Percentiles rank a stretch among this genome's conserved stretches.
Conservation (phyloP, 1,284 basidiomycete species). For the Ceraceosorus guamensis region DNA sequence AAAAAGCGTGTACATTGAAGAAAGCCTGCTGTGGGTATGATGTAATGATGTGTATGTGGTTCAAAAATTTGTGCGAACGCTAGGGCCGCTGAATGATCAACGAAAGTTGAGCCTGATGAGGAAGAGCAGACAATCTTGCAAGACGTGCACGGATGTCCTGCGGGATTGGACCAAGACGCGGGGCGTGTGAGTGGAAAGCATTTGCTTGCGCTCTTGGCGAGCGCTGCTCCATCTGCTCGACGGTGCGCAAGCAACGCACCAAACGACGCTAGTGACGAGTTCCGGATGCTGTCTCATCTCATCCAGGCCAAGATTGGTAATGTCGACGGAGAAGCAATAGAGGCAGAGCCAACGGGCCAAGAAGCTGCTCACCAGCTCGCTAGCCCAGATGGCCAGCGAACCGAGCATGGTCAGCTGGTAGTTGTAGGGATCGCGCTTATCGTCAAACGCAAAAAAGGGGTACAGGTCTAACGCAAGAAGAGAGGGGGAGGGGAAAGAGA, state of each 20-base stretch:
- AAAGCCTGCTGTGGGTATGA: no score
- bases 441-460: slow-evolving; percentile 56
- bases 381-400: slow-evolving; percentile 54
- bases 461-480: slow-evolving; percentile 50
- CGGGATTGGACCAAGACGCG: no score
- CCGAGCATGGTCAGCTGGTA: slow-evolving; percentile 56
- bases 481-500: neutral
- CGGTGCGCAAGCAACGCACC: no score
- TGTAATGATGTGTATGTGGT: no score
- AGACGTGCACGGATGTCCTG: neutral
- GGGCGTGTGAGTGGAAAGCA: no score
- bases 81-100: no score
- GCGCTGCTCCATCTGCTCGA: no score
- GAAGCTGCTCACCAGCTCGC: slow-evolving; percentile 53
- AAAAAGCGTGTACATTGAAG: no score
- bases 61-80: no score
- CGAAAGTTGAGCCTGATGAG: neutral
- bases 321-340: slow-evolving; percentile 51
- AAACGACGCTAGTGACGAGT: slow-evolving; percentile 49
- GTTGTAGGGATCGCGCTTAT: slow-evolving; percentile 56
- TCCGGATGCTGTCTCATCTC: slow-evolving; percentile 55
- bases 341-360: slow-evolving; percentile 52
- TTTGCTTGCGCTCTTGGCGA: no score
- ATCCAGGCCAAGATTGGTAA: slow-evolving; percentile 54
- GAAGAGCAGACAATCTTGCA: neutral